phyloP scores from a whole-genome alignment of 2,329 filamentous ascomycete genomes.

The Stromatinia cepivora region DNA sequence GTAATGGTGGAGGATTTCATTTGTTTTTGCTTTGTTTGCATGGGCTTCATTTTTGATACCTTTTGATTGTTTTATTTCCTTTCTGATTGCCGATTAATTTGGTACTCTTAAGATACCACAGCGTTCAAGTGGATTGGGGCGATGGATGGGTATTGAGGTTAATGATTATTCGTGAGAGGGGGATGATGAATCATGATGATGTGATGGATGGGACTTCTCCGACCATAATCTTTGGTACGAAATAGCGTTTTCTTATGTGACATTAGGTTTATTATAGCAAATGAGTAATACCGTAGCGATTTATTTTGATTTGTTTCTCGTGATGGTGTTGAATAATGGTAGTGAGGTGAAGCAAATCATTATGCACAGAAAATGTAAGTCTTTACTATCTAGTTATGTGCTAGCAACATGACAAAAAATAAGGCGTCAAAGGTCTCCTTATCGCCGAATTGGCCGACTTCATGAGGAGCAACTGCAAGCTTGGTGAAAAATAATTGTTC shows the following conservation, averaged over 20 bases:
- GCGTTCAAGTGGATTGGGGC: neutral
- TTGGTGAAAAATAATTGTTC: too few species aligned
- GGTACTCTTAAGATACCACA: conserved; percentile 6
- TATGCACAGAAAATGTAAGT: too few species aligned
- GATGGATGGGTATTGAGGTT: neutral
- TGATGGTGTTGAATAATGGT: neutral
- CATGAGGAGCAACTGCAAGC: too few species aligned
- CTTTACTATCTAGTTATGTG: too few species aligned
- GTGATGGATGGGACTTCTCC: conserved; percentile 3
- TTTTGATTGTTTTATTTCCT: conserved; percentile 8
- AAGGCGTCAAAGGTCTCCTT: too few species aligned
- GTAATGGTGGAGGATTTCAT: conserved; percentile 18
- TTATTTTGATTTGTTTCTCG: neutral
- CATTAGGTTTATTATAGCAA: neutral
- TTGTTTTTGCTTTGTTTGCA: conserved; percentile 14
- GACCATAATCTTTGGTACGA: neutral
- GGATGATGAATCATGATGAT: conserved; percentile 15
- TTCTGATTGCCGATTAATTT: conserved; percentile 13
- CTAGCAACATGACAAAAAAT: too few species aligned
- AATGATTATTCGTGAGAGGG: neutral
- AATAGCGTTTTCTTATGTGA: conserved; percentile 3
- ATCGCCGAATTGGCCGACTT: too few species aligned
- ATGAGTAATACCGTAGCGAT: neutral
- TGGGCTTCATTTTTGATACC: conserved; percentile 8
- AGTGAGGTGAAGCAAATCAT: too few species aligned